Base-by-base conservation (phyloP, 176 grass and related monocot genomes). In the Tillandsia leiboldiana region DNA sequence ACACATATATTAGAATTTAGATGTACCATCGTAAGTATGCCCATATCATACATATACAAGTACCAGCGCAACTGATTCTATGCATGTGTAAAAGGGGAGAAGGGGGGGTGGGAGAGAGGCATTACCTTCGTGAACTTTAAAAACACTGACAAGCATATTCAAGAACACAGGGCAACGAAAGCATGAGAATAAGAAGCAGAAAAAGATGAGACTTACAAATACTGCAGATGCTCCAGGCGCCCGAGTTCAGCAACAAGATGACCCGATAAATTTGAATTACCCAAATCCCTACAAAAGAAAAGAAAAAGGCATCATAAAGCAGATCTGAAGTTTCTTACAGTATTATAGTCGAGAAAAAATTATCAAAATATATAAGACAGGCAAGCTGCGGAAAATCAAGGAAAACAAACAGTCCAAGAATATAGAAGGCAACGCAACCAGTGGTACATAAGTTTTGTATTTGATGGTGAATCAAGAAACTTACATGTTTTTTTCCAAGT, bases 251-350 rank as follows among this genome's bases (percentile, higher is more conserved):
- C 53, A 53, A 90, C 78, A 77, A 95, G 81, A 75, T 62, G 73
- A 10, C 87, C 86, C 22, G 84, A 84, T 67, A 95, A 84, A 90
- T 95, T 87, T 71, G 84, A 95, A 80, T 80, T 89, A 50, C 83
- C 91, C 65, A 95, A 70, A 86, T 90, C 86, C 75, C 91, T 90
- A 72, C 50, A 85, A 58, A 72, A 53, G 6, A 33, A 33, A 33
- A 33, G 33, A 42, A 42, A 42, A 23, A 76, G 1, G 70, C 14
- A 48, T 18, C 47, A 51, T 64, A 22, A 69, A 56, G 49, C 42
- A 78, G 20, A 28, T 28, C 3, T 20, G 51, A 1, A 65, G 9
- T 1, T 57, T 23, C 50, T 64, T 48, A 70, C 18, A 65, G 12
- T 54, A 10, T 28, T 20, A 1, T 26, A 53, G 15, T 20, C n/a